phyloP scores from a whole-genome alignment of 2,329 filamentous ascomycete species.

The Stylonectria norvegica region DNA sequence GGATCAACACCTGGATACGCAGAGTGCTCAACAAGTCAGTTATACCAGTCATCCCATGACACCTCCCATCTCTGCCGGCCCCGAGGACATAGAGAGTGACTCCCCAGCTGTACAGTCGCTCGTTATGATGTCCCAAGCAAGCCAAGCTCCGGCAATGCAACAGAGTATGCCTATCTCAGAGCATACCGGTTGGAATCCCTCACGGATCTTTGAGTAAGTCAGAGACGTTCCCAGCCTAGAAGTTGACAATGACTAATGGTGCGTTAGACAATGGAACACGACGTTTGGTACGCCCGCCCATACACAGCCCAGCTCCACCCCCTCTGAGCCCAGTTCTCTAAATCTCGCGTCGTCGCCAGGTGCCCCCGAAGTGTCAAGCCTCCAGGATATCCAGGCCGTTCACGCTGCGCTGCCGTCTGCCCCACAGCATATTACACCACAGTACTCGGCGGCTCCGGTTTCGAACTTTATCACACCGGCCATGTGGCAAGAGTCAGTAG shows the following conservation, averaged over 20 bases:
- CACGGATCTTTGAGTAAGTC: constrained; percentile 84
- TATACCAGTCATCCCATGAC: constrained; percentile 70
- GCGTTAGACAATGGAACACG: constrained; percentile 84
- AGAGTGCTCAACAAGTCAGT: constrained; percentile 59
- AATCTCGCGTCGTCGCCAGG: constrained; percentile 52
- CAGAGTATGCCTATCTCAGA: constrained; percentile 60
- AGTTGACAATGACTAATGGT: constrained; percentile 1
- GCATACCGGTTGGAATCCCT: constrained; percentile 74
- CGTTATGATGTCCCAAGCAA: constrained; percentile 64
- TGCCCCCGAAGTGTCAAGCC: constrained; percentile 50
- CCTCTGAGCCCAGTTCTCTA: constrained; percentile 48
- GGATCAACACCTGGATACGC: constrained; percentile 53
- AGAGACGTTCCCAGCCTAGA: too few relatives aligned
- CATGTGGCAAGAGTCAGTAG: constrained; percentile 72
- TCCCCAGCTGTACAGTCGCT: constrained; percentile 69
- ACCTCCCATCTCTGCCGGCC: constrained; percentile 72
- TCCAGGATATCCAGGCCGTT: constrained; percentile 52
- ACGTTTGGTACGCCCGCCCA: constrained; percentile 73
- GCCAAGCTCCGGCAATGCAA: constrained; percentile 50
- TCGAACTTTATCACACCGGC: constrained; percentile 63
- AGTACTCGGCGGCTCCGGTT: constrained; percentile 52
- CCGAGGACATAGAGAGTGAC: constrained; percentile 73
- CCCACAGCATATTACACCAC: constrained; percentile 46
- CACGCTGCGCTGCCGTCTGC: constrained; percentile 42
- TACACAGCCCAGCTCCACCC: constrained; percentile 30